A percentile compares a stretch with the other conserved stretches of the same genome.
Conservation (phyloP, 2,329 filamentous ascomycete species). For the Penicillium sp. region DNA sequence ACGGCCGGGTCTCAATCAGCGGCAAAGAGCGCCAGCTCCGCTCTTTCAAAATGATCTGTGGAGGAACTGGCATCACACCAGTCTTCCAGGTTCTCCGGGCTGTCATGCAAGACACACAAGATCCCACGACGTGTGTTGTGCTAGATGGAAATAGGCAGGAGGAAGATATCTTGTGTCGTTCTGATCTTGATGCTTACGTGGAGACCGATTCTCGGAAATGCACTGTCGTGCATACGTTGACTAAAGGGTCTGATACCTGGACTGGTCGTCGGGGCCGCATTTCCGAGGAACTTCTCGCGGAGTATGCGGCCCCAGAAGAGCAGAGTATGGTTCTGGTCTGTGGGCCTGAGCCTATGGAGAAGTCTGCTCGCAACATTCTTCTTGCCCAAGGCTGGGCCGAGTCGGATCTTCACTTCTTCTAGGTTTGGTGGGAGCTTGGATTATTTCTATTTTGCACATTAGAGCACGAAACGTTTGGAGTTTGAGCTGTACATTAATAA, state of each 20-base stretch:
- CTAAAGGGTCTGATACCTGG: conserved; percentile 65
- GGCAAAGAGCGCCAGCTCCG: conserved; percentile 58
- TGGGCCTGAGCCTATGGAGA: conserved; percentile 74
- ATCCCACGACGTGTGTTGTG: conserved; percentile 68
- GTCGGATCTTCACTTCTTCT: conserved; percentile 75
- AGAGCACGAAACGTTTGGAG: neutral
- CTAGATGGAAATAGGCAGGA: conserved; percentile 75
- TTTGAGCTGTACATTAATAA: neutral
- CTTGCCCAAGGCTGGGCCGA: conserved; percentile 68
- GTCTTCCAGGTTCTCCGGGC: conserved; percentile 80
- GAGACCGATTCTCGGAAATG: conserved; percentile 55
- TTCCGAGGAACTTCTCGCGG: conserved; percentile 60
- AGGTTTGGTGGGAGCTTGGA: conserved; percentile 9
- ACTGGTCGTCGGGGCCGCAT: conserved; percentile 67
- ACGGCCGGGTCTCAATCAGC: conserved; percentile 63
- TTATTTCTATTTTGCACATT: neutral
- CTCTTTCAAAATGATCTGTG: conserved; percentile 82
- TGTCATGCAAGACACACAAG: conserved; percentile 63
- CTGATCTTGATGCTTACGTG: conserved; percentile 67
- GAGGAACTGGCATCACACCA: conserved; percentile 87
- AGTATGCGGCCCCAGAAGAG: conserved; percentile 53
- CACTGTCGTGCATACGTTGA: conserved; percentile 68
- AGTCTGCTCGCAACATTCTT: conserved; percentile 59
- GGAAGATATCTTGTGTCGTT: conserved; percentile 78
- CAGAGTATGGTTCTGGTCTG: conserved; percentile 71